Conservation (phyloP, 805 yeast species). For the Maudiozyma pseudohumilis region DNA sequence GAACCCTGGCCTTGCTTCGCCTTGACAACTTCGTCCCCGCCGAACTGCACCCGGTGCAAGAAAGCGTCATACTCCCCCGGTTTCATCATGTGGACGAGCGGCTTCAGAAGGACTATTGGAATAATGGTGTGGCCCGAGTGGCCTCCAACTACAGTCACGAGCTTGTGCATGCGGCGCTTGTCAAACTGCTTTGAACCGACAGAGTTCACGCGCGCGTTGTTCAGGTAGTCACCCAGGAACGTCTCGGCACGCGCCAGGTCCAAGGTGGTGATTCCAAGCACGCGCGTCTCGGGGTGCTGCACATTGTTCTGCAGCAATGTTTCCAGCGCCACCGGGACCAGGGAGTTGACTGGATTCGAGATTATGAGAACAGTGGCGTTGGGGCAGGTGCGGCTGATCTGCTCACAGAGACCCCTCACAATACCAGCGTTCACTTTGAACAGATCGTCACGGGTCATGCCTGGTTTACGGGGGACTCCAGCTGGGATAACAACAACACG, state of each 20-base stretch:
- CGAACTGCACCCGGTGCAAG: constrained; percentile 84
- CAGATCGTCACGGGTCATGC: constrained; percentile 96
- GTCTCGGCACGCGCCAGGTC: constrained; percentile 85
- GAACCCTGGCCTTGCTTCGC: constrained; percentile 93
- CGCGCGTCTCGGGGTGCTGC: constrained; percentile 81
- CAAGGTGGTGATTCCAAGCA: constrained; percentile 93
- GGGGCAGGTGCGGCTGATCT: constrained; percentile 73
- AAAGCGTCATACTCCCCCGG: constrained; percentile 57
- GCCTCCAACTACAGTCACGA: constrained; percentile 88
- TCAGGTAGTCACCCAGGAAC: constrained; percentile 47
- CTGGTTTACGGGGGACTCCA: constrained; percentile 97
- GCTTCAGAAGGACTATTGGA: constrained; percentile 79
- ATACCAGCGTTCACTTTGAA: constrained; percentile 94
- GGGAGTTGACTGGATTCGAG: constrained; percentile 94
- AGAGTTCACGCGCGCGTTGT: constrained; percentile 33
- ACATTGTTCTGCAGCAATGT: constrained; percentile 76
- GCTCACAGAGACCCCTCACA: constrained; percentile 83
- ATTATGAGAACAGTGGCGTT: constrained; percentile 74
- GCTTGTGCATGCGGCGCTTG: constrained; percentile 55
- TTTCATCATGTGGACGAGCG: constrained; percentile 44
- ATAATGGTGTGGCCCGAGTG: constrained; percentile 96
- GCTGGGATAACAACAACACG: constrained; percentile 90
- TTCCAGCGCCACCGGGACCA: constrained; percentile 93
- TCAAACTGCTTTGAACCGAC: constrained; percentile 2
- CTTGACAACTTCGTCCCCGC: constrained; percentile 92